Evolutionary conservation across 2,329 filamentous ascomycete genomes (phyloP).

Genomic region (Clarireedia paspali): DNA sequence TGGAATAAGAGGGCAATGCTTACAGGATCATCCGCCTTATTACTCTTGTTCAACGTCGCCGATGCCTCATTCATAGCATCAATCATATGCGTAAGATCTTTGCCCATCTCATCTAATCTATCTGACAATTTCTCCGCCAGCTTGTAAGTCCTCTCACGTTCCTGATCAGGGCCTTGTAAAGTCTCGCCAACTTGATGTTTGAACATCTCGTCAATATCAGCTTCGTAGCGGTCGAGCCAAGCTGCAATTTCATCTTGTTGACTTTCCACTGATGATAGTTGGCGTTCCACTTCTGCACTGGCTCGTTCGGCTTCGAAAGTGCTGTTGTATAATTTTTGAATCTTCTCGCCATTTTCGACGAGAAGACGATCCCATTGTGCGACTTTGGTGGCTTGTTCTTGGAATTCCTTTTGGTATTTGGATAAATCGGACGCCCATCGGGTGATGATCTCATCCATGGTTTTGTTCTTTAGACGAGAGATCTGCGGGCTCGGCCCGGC

Average conservation of each 20-base stretch:
- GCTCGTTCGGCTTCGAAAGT: conserved; percentile 92
- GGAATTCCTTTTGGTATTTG: conserved; percentile 96
- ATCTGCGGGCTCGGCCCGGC: conserved; percentile 75
- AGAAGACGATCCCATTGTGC: conserved; percentile 83
- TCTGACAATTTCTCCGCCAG: conserved; percentile 88
- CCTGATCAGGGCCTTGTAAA: conserved; percentile 82
- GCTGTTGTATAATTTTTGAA: conserved; percentile 83
- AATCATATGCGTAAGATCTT: conserved; percentile 91
- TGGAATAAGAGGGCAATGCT: conserved; percentile 30
- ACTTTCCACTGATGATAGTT: conserved; percentile 80
- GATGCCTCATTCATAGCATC: conserved; percentile 95
- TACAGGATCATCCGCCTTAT: conserved; percentile 82
- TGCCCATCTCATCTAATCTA: conserved; percentile 86
- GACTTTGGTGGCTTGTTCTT: conserved; percentile 79
- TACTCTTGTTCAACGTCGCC: conserved; percentile 80
- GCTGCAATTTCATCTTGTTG: conserved; percentile 85
- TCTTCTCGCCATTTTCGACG: conserved; percentile 91
- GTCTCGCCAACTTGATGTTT: conserved; percentile 72
- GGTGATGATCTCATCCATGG: conserved; percentile 97
- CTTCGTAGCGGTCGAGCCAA: conserved; percentile 87
- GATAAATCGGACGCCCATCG: conserved; percentile 92
- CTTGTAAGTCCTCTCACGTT: conserved; percentile 94
- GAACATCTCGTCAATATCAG: conserved; percentile 84
- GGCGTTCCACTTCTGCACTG: conserved; percentile 87
- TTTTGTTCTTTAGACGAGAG: conserved; percentile 93